Base-by-base conservation (phyloP, 257 asterid genomes). In the Nicotiana obtusifolia region DNA sequence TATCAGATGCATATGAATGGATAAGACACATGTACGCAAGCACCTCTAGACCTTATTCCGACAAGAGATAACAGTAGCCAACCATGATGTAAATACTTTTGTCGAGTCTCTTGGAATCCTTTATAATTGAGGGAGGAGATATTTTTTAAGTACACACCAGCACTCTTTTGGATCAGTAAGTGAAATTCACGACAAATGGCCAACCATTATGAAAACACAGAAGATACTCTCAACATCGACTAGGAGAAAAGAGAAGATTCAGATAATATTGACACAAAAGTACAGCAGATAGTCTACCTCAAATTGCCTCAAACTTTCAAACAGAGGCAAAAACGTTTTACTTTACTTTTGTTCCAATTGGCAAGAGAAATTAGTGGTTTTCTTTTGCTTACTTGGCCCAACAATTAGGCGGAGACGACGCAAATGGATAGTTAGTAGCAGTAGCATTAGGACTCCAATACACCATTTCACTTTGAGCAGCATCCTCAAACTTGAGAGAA, bases 361-460 rank as follows among this genome's bases (percentile, higher is more conserved):
- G 80, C 24, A 54, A 81, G 49, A 69, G 67, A 82, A 75, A 67
- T 80, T 14, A 65, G 64, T 65, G 56, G 83, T 65, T 80, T 49
- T 75, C 73, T 69, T 37, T 62, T 69, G 71, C 98, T 93, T 89
- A 95, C 98, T 89, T 91, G 84, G 89, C 89, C 97, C 94, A 88
- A 69, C 88, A 80, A 88, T 91, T 88, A 87, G 90, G 84, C 61
- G 93, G 80, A 84, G 93, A 79, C 84, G 83, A 81, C 80, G 89
- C 98, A 83, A 86, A 86, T 83, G 87, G 93, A 86, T 88, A 91
- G 85, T 88, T 89, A 56, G 88, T 67, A 68, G 90, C 92, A 83
- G 88, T 85, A 71, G 84, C 88, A 73, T 81, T 59, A 10, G 91
- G 81, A 84, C 88, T 89, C 80, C 94, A 91, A 82, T 85, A 86